phyloP scores from a whole-genome alignment of 352 stramenopile species.

The Globisporangium paddicum region DNA sequence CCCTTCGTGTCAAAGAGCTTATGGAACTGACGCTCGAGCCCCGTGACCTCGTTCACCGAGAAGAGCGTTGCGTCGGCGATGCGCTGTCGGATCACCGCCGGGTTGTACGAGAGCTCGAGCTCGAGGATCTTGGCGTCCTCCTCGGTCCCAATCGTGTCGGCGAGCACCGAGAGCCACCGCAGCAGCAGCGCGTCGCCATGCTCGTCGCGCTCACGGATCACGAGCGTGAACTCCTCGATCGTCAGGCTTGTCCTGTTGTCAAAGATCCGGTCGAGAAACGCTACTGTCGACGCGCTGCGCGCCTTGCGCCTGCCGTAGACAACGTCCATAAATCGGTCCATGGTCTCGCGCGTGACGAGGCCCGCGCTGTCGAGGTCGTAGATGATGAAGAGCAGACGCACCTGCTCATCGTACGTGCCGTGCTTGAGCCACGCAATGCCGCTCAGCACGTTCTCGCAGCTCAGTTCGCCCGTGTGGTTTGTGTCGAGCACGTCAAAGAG shows the following conservation, averaged over 20 bases:
- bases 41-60: constrained; percentile 62
- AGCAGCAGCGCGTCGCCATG: constrained; percentile 50
- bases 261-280: constrained; percentile 62
- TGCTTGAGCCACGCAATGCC: constrained; percentile 76
- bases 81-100: constrained; percentile 68
- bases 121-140: constrained; percentile 70
- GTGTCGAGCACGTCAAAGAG: constrained; percentile 82
- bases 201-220: constrained; percentile 51
- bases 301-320: constrained; percentile 66
- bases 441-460: constrained; percentile 52
- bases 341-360: constrained; percentile 57
- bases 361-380: constrained; percentile 74
- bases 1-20: constrained; percentile 72
- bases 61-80: constrained; percentile 74
- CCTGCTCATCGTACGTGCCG: constrained; percentile 63
- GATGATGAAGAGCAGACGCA: constrained; percentile 77
- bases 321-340: constrained; percentile 84
- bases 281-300: constrained; percentile 32
- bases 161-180: constrained; percentile 60
- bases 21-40: constrained; percentile 76
- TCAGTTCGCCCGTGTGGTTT: constrained; percentile 60
- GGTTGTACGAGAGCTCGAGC: constrained; percentile 77
- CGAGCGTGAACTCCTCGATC: constrained; percentile 56
- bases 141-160: constrained; percentile 55
- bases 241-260: constrained; percentile 30